These are phyloP conservation scores for Limnanthes douglasii DNA, from an alignment of 345 rosid species.

Conservation along the genomic window DNA sequence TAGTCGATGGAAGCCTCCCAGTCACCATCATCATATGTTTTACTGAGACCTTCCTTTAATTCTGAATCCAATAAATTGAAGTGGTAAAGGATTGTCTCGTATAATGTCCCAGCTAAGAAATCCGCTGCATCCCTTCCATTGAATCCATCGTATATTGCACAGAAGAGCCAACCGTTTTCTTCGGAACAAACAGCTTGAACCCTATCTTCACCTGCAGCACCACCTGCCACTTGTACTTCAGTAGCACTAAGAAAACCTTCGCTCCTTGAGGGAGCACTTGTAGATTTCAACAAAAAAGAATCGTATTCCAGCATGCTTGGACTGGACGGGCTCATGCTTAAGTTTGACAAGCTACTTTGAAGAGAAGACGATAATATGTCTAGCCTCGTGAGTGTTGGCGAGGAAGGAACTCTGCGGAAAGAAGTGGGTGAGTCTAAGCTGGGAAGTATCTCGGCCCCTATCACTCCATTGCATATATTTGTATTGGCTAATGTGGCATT, in stretches of 20 bases:
- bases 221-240: slow-evolving; percentile 95
- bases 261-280: slow-evolving; percentile 49
- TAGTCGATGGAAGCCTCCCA: slow-evolving; percentile 11
- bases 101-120: slow-evolving; percentile 88
- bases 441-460: slow-evolving; percentile 81
- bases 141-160: slow-evolving; percentile 89
- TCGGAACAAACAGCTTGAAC: slow-evolving; percentile 98
- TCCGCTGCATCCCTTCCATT: slow-evolving; percentile 99
- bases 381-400: slow-evolving; percentile 61
- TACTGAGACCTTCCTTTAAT: slow-evolving; percentile 23
- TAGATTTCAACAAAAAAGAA: slow-evolving; percentile 31
- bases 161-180: slow-evolving; percentile 86
- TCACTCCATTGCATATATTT: slow-evolving; percentile 80
- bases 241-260: slow-evolving; percentile 57
- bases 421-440: slow-evolving; percentile 80
- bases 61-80: slow-evolving; percentile 45
- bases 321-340: slow-evolving; percentile 70
- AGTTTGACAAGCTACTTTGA: slow-evolving; percentile 59
- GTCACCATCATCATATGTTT: slow-evolving; percentile 10
- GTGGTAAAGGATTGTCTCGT: slow-evolving; percentile 48
- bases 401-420: slow-evolving; percentile 63
- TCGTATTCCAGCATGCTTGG: slow-evolving; percentile 49
- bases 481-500: slow-evolving; percentile 95
- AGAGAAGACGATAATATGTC: slow-evolving; percentile 83
- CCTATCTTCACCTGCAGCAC: slow-evolving; percentile 98